phyloP scores from a whole-genome alignment of 1,139 yeast species.

The Blastobotrys malaysiensis region DNA sequence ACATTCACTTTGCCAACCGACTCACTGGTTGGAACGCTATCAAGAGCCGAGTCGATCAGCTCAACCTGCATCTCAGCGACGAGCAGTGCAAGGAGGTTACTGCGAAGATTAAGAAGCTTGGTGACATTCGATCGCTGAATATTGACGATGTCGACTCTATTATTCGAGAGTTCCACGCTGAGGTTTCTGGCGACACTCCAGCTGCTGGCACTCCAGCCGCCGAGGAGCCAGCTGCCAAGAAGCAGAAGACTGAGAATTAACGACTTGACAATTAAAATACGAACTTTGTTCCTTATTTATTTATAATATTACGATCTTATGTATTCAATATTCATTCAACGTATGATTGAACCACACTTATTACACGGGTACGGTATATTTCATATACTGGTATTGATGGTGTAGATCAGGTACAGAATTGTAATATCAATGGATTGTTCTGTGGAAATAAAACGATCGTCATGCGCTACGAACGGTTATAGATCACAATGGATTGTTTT shows the following conservation, averaged over 20 bases:
- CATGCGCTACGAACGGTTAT: no score
- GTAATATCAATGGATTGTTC: no score
- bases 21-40: conserved; percentile 99
- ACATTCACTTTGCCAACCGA: conserved; percentile 95
- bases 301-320: neutral
- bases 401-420: no score
- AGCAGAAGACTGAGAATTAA: conserved; percentile 23
- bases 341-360: no score
- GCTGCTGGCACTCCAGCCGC: conserved; percentile 19
- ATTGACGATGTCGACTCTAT: conserved; percentile 97
- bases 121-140: conserved; percentile 90
- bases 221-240: conserved; percentile 26
- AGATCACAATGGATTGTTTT: no score
- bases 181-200: conserved; percentile 41
- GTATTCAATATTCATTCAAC: neutral
- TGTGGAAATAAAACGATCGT: no score
- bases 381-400: no score
- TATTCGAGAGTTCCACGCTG: conserved; percentile 88
- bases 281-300: neutral
- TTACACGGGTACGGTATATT: no score
- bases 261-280: neutral
- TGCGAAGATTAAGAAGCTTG: conserved; percentile 83
- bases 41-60: conserved; percentile 95
- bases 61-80: conserved; percentile 83
- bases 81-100: conserved; percentile 95